Conservation (phyloP, 306 rosid species). For the Luffa acutangula region DNA sequence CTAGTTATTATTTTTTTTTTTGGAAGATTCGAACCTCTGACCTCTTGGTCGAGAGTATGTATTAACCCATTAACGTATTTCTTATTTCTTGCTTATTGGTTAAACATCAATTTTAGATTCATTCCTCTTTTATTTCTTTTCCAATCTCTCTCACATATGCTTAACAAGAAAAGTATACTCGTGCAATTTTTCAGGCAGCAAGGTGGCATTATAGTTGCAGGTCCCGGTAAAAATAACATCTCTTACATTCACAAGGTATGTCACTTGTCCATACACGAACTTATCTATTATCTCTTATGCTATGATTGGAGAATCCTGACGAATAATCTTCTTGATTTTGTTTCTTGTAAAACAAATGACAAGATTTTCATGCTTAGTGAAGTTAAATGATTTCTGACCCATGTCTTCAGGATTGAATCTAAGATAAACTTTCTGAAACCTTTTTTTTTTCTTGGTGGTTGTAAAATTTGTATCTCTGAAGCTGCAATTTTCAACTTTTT, state of each 20-base stretch:
- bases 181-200: slow-evolving; percentile 56
- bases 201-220: slow-evolving; percentile 91
- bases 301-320: not conserved
- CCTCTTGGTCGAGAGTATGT: no score
- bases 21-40: no score
- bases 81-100: not conserved
- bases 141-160: not conserved
- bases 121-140: not conserved
- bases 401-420: not conserved
- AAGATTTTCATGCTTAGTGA: not conserved
- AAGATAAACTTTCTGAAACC: not conserved
- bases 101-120: not conserved
- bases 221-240: slow-evolving; percentile 77
- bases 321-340: not conserved
- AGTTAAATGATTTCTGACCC: not conserved
- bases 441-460: not conserved
- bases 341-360: not conserved
- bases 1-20: no score
- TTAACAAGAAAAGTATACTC: not conserved
- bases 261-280: not conserved
- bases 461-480: not conserved
- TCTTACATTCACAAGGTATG: slow-evolving; percentile 69
- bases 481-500: not conserved
- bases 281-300: not conserved
- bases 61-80: not conserved